A percentile compares a stretch with the other conserved stretches of the same genome.
Conservation (phyloP, 305 asterid genomes). For the Rubia tinctorum region DNA sequence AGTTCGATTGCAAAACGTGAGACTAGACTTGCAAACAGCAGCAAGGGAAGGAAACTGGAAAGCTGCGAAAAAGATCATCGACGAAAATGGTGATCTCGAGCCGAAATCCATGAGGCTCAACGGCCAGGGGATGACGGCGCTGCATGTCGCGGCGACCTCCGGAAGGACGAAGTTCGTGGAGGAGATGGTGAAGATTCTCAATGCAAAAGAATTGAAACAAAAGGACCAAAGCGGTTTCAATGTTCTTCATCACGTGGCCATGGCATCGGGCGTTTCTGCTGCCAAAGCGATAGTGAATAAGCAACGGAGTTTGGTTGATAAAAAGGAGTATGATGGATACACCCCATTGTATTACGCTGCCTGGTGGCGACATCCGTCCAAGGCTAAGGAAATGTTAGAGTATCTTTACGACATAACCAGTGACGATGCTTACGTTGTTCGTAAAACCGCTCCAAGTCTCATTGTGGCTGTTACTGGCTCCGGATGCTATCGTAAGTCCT, state of each 20-base stretch:
- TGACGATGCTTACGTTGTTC: not conserved
- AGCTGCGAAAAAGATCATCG: not conserved
- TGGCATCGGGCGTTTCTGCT: not conserved
- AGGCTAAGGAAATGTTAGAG: not conserved
- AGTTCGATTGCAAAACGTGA: not conserved
- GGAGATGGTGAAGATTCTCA: not conserved
- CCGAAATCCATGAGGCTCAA: not conserved
- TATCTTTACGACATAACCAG: not conserved
- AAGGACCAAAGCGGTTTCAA: not conserved
- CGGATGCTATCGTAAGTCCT: constrained; percentile 3
- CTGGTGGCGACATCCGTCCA: constrained; percentile 3
- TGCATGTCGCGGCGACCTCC: constrained; percentile 1
- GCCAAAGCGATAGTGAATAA: constrained; percentile 3
- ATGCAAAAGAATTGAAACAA: not conserved
- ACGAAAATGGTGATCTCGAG: not conserved
- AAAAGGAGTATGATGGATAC: not conserved
- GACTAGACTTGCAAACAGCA: not conserved
- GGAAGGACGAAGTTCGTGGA: constrained; percentile 7
- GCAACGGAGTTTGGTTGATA: not conserved
- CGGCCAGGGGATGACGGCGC: not conserved
- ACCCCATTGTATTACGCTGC: constrained; percentile 8
- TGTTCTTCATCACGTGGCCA: constrained; percentile 6
- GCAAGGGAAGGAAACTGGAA: not conserved
- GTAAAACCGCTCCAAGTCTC: not conserved
- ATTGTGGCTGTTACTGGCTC: constrained; percentile 6